Base-by-base conservation (phyloP, 345 rosid species). In the Gossypioides kirkii region DNA sequence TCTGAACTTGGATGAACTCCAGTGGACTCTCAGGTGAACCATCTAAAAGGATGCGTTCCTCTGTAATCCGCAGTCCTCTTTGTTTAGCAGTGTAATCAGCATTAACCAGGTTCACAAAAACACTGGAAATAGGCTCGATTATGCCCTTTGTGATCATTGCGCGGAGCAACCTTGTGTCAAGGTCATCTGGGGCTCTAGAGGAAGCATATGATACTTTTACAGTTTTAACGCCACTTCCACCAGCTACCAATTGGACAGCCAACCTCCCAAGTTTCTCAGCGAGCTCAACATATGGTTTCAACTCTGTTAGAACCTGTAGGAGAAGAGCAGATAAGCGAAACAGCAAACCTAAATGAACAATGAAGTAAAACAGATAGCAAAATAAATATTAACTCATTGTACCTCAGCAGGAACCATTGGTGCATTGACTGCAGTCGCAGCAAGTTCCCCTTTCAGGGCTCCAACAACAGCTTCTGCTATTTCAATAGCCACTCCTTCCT, bases 381-480 rank as follows among this genome's bases (percentile, higher is more conserved):
- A 50, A 52, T 36, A 22, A 47, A 50, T 17, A 38, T 5, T n/a
- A 61, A 62, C 56, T 23, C 13, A 20, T 56, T 41, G 78, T 84
- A 87, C 97, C 92, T 91, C 92, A 56, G 97, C 96, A 74, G 97
- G 90, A 76, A 92, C 96, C 97, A 92, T 90, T 6, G 97, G 94
- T 23, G 97, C 97, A 82, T 92, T 92, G 79, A 92, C 96, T 14
- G 96, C 97, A 76, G 97, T 90, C 28, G 96, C 86, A 69, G 98
- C 98, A 71, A 92, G 93, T 85, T 92, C 94, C 41, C 98, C 98
- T 71, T 85, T 84, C 74, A 92, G 79, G 73, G 98, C 98, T 72
- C 96, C 96, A 74, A 87, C 88, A 77, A 92, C 96, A 81, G 92
- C 98, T 80, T 92, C 96, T 58, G 96, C 98, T 56, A 92, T 87